Evolutionary conservation across 164 flowering plant species (phyloP), one percentile per base, ranked within the genome.

Genomic region (Aristolochia californica): DNA sequence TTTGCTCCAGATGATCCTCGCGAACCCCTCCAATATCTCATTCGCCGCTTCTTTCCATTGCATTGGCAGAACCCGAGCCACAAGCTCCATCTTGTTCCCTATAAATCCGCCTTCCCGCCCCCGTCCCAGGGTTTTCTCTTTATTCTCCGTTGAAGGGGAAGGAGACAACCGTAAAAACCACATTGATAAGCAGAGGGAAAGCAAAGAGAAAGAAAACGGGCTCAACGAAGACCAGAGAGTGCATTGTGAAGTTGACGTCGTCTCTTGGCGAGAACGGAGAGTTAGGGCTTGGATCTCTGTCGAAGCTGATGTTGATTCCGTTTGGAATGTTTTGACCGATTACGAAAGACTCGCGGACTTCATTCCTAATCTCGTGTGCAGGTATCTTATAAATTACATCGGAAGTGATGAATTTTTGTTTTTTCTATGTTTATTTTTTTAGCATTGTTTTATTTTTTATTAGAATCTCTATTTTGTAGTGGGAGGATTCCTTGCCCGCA

Each of bases 271-370:
- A 70, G 98, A 91, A 56, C 72, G 98, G 44, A 72, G 85, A 67
- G 76, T 91, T 38, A 77, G 64, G 57, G 96, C 78, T 15, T 81
- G 81, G 47, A 68, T 80, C 2, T 56, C 48, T 16, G 93, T 91
- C 4, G 56, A 74, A 51, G 82, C 95, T 0, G 93, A 82, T 57
- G 55, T 78, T n/a, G 78, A 80, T 2, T 78, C 93, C 0, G 86
- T 91, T 17, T 91, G 98, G 98, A 67, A 73, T 44, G 83, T 84
- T 59, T 76, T 91, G 56, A 91, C 96, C 14, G 96, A 88, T 74
- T 91, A 91, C 51, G 98, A 91, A 60, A 80, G 83, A 62, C 96
- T 91, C 40, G 96, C 98, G 7, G 93, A 91, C 74, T 91, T 83
- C 70, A 72, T 91, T 48, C 98, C 98, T 17, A 91, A 91, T 77